Evolutionary conservation across 257 asterid genomes (phyloP).

Genomic region (Salvia rosmarinus): DNA sequence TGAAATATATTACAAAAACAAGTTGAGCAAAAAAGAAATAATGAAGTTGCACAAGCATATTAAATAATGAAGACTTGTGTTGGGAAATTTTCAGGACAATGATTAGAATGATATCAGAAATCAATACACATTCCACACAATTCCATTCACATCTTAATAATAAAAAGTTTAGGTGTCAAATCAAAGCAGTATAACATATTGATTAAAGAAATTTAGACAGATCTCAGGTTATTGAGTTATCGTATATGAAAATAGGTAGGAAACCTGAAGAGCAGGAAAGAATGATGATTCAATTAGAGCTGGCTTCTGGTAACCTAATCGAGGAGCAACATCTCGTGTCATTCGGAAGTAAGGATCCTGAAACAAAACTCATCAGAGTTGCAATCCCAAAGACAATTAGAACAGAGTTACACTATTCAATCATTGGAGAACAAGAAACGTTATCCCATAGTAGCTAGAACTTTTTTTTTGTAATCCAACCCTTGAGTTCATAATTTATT

Average conservation of each 20-base stretch:
- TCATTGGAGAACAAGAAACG: background rate
- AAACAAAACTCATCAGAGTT: slow-evolving; percentile 26
- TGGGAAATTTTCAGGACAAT: slow-evolving; percentile 3
- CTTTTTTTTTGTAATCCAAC: background rate
- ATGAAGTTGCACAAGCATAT: slow-evolving; percentile 18
- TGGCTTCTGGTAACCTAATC: slow-evolving; percentile 88
- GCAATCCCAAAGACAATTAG: background rate
- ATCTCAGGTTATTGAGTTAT: background rate
- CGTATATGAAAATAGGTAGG: background rate
- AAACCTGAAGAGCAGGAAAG: slow-evolving; percentile 98
- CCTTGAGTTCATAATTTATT: background rate
- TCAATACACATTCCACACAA: background rate
- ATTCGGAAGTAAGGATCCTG: slow-evolving; percentile 99
- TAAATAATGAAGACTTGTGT: background rate
- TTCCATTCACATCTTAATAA: background rate
- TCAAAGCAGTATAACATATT: background rate
- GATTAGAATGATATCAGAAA: background rate
- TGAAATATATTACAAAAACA: slow-evolving; percentile 37
- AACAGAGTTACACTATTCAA: background rate
- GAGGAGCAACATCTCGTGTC: slow-evolving; percentile 99
- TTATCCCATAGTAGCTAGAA: background rate
- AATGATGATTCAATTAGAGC: slow-evolving; percentile 89
- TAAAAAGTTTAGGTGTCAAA: background rate
- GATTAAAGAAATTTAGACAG: background rate
- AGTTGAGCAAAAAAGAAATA: background rate